phyloP scores from a whole-genome alignment of 1,284 basidiomycete species.

The Microbotryum scabiosae region DNA sequence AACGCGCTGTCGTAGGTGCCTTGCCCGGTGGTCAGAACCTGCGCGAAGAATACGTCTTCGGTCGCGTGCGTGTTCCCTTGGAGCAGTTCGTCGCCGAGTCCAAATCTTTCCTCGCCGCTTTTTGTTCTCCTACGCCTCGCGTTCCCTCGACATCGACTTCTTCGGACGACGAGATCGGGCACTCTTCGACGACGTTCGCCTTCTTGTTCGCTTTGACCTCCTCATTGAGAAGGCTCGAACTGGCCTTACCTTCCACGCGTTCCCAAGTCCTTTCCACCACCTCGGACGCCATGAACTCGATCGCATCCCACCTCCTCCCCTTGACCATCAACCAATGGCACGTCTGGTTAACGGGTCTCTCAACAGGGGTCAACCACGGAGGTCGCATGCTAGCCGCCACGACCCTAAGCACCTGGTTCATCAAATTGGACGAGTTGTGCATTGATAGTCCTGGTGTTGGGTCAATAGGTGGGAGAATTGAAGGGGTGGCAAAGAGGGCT shows the following conservation, averaged over 20 bases:
- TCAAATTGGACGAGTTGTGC: slow-evolving; percentile 26
- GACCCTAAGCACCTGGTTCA: slow-evolving; percentile 28
- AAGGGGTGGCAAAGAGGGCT: slow-evolving; percentile 19
- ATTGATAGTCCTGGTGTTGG: background rate
- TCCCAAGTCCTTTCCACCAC: background rate
- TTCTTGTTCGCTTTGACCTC: slow-evolving; percentile 25
- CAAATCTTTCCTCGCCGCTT: slow-evolving; percentile 15
- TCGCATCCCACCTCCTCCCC: slow-evolving; percentile 24
- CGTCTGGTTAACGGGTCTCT: slow-evolving; percentile 29
- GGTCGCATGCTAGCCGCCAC: slow-evolving; percentile 27
- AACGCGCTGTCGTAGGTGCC: slow-evolving; percentile 26
- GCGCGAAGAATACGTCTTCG: slow-evolving; percentile 32
- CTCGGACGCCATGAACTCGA: slow-evolving; percentile 2
- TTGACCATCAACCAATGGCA: slow-evolving; percentile 32
- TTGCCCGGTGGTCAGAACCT: slow-evolving; percentile 24
- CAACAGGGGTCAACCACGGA: slow-evolving; percentile 21
- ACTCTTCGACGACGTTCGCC: slow-evolving; percentile 21
- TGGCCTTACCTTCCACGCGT: slow-evolving; percentile 5
- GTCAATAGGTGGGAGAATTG: background rate
- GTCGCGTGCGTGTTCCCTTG: slow-evolving; percentile 28
- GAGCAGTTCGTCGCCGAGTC: slow-evolving; percentile 30
- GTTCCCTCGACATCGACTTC: background rate
- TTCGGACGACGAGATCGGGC: slow-evolving; percentile 10
- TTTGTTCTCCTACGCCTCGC: slow-evolving; percentile 8
- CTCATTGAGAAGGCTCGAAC: slow-evolving; percentile 16